Evolutionary conservation across 495 filamentous ascomycete genomes (phyloP).

Genomic region (Trypethelium eluteriae): DNA sequence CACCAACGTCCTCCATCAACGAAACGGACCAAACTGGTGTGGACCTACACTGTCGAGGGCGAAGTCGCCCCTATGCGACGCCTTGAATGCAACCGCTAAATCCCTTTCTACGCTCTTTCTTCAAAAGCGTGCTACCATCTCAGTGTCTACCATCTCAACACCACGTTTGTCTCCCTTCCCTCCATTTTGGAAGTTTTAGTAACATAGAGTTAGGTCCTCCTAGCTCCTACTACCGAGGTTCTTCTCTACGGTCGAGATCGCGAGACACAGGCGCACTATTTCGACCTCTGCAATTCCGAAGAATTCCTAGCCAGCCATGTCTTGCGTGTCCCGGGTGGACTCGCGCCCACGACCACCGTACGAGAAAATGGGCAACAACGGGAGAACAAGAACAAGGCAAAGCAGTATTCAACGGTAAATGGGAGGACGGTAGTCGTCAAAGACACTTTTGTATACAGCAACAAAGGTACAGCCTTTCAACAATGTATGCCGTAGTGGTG

Average conservation of each 20-base stretch:
- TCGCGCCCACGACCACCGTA: conserved; percentile 44
- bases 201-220: conserved; percentile 55
- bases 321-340: conserved; percentile 64
- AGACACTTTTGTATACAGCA: conserved; percentile 86
- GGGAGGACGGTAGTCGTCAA: conserved; percentile 90
- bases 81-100: conserved; percentile 97
- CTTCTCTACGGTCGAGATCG: conserved; percentile 82
- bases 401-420: conserved; percentile 85
- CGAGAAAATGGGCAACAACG: conserved; percentile 72
- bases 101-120: conserved; percentile 96
- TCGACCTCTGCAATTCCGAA: conserved; percentile 76
- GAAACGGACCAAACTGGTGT: background rate
- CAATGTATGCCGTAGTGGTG: background rate
- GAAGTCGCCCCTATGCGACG: conserved; percentile 1
- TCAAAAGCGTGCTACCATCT: conserved; percentile 83
- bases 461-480: conserved; percentile 63
- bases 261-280: conserved; percentile 68
- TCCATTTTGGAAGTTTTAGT: background rate
- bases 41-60: background rate
- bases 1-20: background rate
- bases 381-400: conserved; percentile 87
- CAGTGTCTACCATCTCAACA: conserved; percentile 91
- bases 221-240: conserved; percentile 87
- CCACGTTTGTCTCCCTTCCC: conserved; percentile 52
- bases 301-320: conserved; percentile 98